These are phyloP conservation scores for Cardiospermum halicacabum DNA, from an alignment of 345 rosid species.

Conservation along the genomic window DNA sequence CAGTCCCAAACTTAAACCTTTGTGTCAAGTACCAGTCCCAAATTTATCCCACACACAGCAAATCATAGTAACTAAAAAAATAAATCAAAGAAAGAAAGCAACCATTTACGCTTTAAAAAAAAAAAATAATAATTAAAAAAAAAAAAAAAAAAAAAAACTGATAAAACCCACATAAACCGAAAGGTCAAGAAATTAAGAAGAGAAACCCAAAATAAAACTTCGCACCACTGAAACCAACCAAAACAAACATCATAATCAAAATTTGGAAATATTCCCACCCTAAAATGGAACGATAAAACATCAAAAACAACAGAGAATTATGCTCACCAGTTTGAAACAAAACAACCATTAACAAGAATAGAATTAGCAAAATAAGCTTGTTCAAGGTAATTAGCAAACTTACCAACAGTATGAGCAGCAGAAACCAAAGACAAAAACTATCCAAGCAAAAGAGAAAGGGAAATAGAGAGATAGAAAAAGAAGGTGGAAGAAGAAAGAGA, in stretches of 20 bases:
- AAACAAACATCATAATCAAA: constrained; percentile 5
- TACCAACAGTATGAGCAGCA: constrained; percentile 27
- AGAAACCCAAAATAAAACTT: not conserved
- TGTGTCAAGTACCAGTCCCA: not conserved
- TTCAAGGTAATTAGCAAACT: constrained; percentile 21
- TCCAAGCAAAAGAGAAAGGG: constrained; percentile 26
- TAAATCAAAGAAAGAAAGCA: not conserved
- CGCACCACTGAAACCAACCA: constrained; percentile 1
- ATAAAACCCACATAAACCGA: constrained; percentile 10
- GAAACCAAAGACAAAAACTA: constrained; percentile 26
- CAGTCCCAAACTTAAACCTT: not conserved
- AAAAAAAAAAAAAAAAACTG: not conserved
- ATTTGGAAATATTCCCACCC: constrained; percentile 13
- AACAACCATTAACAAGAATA: no score
- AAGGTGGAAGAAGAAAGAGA: constrained; percentile 22
- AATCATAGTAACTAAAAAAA: not conserved
- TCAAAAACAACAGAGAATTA: constrained; percentile 2
- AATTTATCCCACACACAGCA: not conserved
- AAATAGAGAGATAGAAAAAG: no score
- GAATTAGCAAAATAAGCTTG: no score
- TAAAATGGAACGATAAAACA: constrained; percentile 19
- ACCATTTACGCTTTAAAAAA: no score
- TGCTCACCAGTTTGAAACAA: constrained; percentile 15
- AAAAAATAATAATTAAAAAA: no score
- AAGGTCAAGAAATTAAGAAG: constrained; percentile 11